Base-by-base conservation (phyloP, 257 asterid species). In the Petrea volubilis region DNA sequence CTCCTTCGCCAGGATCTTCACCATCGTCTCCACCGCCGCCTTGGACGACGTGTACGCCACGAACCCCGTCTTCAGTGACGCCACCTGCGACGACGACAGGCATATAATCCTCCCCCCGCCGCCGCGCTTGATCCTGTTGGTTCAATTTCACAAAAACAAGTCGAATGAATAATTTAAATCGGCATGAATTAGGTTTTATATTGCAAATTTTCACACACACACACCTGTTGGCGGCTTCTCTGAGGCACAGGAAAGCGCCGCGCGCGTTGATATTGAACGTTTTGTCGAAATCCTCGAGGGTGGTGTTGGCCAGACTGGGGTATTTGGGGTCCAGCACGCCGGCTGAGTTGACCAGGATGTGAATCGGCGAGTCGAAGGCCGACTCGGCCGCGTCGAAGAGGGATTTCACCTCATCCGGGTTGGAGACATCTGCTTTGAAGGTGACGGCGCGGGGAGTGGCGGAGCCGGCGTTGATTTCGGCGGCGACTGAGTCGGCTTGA, bases 11-110 rank as follows among this genome's bases (percentile, higher is more conserved):
- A 84, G 73, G 17, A 82, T 73, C 74, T 80, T 88, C 58, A 87
- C 83, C 92, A 88, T 84, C 63, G 88, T 78, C 75, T 88, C 95
- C 62, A 86, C 90, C 2, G 92, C 90, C n/a, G 92, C 92, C 69
- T 88, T 88, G 4, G 92, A 86, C 11, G 84, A 88, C 7, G 82
- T 29, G 81, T 86, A 88, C 4, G 90, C 86, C 3, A 73, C 82
- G 70, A 15, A 76, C 0, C 80, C 68, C 0, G 87, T 86, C 72
- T 10, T 84, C 63, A 88, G 6, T 7, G 86, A 61, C 3, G 80
- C 92, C 63, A 75, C 88, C 60, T 73, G 7, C 8, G 92, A 84
- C 20, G 95, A 25, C 70, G 82, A 41, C 36, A 84, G 23, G 74
- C 89, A 86, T 23, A 88, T 76, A 38, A 88, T 88, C 62, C 95